Conservation (phyloP, 225 moss, liverwort and hornwort species). For the Sphagnum tenellum region DNA sequence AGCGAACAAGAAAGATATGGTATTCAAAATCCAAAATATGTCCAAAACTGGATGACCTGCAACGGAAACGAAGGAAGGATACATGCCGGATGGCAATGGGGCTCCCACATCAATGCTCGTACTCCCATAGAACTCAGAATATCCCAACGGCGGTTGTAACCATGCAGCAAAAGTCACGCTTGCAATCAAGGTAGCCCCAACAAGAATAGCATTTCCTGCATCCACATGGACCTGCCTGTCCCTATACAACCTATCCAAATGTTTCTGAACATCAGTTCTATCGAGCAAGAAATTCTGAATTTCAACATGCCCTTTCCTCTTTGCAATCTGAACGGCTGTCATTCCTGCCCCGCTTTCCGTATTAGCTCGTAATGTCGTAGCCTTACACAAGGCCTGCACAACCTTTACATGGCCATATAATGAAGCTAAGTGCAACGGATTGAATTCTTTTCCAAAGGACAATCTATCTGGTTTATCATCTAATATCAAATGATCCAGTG, state of each 20-base stretch:
- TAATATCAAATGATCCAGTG: no score
- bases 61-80: constrained; percentile 15
- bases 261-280: constrained; percentile 31
- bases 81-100: constrained; percentile 5
- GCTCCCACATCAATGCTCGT: constrained; percentile 12
- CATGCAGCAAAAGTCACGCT: constrained; percentile 35
- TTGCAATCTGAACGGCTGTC: constrained; percentile 22
- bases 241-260: constrained; percentile 34
- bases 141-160: constrained; percentile 40
- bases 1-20: constrained; percentile 26
- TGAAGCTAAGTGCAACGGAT: constrained; percentile 31
- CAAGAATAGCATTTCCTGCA: constrained; percentile 39
- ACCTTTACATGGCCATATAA: constrained; percentile 15
- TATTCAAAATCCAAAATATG: constrained; percentile 31
- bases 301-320: constrained; percentile 17
- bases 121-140: not conserved
- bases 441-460: no score
- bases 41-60: constrained; percentile 16
- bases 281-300: constrained; percentile 28
- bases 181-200: constrained; percentile 39
- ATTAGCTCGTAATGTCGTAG: constrained; percentile 11
- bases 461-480: no score
- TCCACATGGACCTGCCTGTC: constrained; percentile 52
- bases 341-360: constrained; percentile 20
- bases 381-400: constrained; percentile 11